A percentile compares a stretch with the other conserved stretches of the same genome.
These are phyloP conservation scores for Tylopilus sp. DNA, from an alignment of 768 basidiomycete genomes.

Conservation along the genomic window DNA sequence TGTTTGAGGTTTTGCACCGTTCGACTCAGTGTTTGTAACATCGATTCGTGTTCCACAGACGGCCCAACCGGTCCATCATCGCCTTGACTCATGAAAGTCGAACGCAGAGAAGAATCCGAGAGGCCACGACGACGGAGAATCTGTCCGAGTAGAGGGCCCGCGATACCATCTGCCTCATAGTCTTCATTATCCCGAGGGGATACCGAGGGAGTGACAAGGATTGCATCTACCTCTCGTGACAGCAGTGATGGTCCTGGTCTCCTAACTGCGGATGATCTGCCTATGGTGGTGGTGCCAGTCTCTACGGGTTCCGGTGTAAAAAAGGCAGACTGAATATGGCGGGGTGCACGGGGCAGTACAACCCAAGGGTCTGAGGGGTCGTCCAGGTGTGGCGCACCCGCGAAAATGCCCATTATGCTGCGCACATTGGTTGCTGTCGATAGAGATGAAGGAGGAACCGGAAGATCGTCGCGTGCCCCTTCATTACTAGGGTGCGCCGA, in stretches of 20 bases:
- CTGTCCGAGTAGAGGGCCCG: constrained; percentile 59
- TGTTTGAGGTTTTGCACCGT: constrained; percentile 50
- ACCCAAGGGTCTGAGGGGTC: constrained; percentile 67
- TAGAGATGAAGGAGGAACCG: constrained; percentile 7
- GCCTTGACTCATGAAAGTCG: constrained; percentile 67
- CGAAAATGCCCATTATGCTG: constrained; percentile 84
- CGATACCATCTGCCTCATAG: constrained; percentile 39
- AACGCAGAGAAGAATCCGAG: constrained; percentile 90
- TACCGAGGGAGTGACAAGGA: constrained; percentile 54
- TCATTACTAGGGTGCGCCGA: constrained; percentile 28
- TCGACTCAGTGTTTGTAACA: constrained; percentile 51
- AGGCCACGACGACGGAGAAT: constrained; percentile 75
- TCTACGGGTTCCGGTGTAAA: constrained; percentile 20
- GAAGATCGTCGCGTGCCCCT: constrained; percentile 5
- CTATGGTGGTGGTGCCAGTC: constrained; percentile 11
- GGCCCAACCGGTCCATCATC: constrained; percentile 14
- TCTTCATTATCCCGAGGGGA: constrained; percentile 25
- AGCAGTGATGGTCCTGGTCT: constrained; percentile 31
- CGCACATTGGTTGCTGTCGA: constrained; percentile 18
- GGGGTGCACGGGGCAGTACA: constrained; percentile 47
- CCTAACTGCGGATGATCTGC: constrained; percentile 15
- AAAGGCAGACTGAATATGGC: constrained; percentile 28
- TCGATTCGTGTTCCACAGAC: constrained; percentile 43
- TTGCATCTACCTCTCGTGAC: constrained; percentile 73
- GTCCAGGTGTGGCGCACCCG: constrained; percentile 65